Evolutionary conservation across 768 basidiomycete genomes (phyloP), one percentile per base, ranked within the genome.

Genomic region (Xanthoconium stramineum): DNA sequence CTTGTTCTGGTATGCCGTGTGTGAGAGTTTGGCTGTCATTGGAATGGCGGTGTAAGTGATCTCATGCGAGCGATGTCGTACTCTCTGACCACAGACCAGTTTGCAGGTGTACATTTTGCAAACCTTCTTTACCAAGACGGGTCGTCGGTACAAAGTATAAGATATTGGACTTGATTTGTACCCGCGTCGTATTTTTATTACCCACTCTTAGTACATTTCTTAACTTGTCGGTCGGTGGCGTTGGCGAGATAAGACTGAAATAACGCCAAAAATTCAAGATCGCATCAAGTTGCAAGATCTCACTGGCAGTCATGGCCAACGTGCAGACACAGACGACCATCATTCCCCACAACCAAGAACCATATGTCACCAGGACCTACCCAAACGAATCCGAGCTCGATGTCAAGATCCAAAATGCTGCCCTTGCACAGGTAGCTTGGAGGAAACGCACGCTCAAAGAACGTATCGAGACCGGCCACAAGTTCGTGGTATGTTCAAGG

Each of bases 61-160:
- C 38, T 49, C 47, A 10, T 19, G 10, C 30, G 14, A 53, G 55
- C 47, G n/a, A 17, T 28, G 53, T 39, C 43, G 12, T 39, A 46
- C 60, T n/a, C 5, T 36, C 61, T 65, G 40, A 54, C 32, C 32
- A 50, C 50, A 7, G 28, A 53, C 17, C 65, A 95, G 94, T 6
- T 72, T 89, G 56, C 94, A 98, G 74, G 90, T 96, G 13, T 96
- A 94, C 69, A 78, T 95, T 44, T 81, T 98, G 24, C 93, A 95
- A 73, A 95, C 92, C 19, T 98, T 96, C 85, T 98, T 98, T 76
- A 94, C 91, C n/a, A 84, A 88, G 71, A 94, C 93, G 9, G 92
- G 91, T 36, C 83, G 91, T 71, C 80, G 85, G 66, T 94, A 93
- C 78, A 92, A 91, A 77, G 91, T 92, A 66, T 93, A 84, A 45